A percentile compares a stretch with the other conserved stretches of the same genome.
Conservation (phyloP, 495 filamentous ascomycete species). For the Penicillium longicatenatum region DNA sequence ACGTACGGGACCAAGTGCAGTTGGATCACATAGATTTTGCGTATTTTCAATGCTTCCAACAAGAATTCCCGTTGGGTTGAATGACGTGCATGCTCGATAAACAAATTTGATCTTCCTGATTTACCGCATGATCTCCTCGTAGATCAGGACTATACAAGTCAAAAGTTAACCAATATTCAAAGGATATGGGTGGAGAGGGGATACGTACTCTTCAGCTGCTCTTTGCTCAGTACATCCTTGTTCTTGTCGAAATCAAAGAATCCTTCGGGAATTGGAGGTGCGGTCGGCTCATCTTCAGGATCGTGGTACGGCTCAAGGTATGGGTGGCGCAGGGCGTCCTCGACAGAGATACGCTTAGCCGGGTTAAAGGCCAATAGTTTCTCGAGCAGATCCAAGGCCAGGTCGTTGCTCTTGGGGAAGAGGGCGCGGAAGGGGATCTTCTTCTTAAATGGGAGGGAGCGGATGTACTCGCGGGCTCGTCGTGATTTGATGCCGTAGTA, state of each 20-base stretch:
- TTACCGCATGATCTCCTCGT: slow-evolving; percentile 98
- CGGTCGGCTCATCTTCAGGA: slow-evolving; percentile 97
- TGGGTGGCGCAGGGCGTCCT: slow-evolving; percentile 95
- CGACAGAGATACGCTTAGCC: slow-evolving; percentile 96
- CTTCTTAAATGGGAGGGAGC: slow-evolving; percentile 99
- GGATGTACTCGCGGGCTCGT: slow-evolving; percentile 97
- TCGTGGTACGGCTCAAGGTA: slow-evolving; percentile 99
- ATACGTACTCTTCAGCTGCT: slow-evolving; percentile 85
- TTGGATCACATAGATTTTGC: slow-evolving; percentile 4
- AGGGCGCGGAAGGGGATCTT: slow-evolving; percentile 97
- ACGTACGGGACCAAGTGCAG: background rate
- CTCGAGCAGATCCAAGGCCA: slow-evolving; percentile 92
- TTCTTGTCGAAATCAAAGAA: slow-evolving; percentile 99
- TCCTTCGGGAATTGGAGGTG: slow-evolving; percentile 92
- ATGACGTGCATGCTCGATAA: slow-evolving; percentile 22
- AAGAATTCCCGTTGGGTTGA: slow-evolving; percentile 5
- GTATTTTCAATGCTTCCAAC: slow-evolving; percentile 6
- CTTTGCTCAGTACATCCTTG: slow-evolving; percentile 98
- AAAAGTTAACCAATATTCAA: slow-evolving; percentile 7
- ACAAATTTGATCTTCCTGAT: background rate
- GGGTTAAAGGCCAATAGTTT: slow-evolving; percentile 97
- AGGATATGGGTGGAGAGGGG: background rate
- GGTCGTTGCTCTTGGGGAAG: slow-evolving; percentile 95
- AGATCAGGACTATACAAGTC: slow-evolving; percentile 71
- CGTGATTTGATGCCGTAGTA: slow-evolving; percentile 99